Base-by-base conservation (phyloP, 176 grass and related monocot genomes). In the Oryza longistaminata region DNA sequence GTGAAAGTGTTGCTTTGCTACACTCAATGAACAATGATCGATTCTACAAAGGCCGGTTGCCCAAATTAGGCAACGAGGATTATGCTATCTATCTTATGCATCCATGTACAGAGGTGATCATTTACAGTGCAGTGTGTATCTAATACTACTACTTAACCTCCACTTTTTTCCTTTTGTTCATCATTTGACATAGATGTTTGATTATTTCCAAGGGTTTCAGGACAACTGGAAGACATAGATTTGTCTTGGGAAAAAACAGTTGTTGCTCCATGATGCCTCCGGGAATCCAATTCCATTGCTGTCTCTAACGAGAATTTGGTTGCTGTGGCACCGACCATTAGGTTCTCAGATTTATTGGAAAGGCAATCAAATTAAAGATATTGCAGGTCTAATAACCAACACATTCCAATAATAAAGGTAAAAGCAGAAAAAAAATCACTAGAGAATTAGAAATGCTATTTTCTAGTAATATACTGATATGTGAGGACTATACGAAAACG, bases 21-120 rank as follows among this genome's bases (percentile, higher is more conserved):
- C 64, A 65, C 33, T 90, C 82, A 86, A 62, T 3, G 24, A 24
- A 24, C 24, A 82, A 90, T 90, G 50, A 50, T 71, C 81, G 74
- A 27, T 78, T 13, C 78, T 77, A 77, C 39, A 81, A 81, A 85
- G 27, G 74, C 80, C 42, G n/a, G 66, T 72, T 65, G 80, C 73
- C 74, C 37, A 68, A 69, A 42, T 65, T 43, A 9, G 77, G 82
- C 55, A 77, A 73, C 78, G 29, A 68, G 22, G 42, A 66, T 66
- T 71, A 77, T 26, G 35, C 64, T 81, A 82, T 52, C 77, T 75
- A 85, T 64, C 71, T 72, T 44, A 68, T 43, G 58, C 66, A 86
- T 66, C 66, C 86, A 82, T 82, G 40, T 81, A 90, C 88, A 86
- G 24, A 90, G 68, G 42, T 65, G 70, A 42, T 21, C 73, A 86